These are phyloP conservation scores for Ogataea glucozyma DNA, from an alignment of 805 yeast species.

Conservation along the genomic window DNA sequence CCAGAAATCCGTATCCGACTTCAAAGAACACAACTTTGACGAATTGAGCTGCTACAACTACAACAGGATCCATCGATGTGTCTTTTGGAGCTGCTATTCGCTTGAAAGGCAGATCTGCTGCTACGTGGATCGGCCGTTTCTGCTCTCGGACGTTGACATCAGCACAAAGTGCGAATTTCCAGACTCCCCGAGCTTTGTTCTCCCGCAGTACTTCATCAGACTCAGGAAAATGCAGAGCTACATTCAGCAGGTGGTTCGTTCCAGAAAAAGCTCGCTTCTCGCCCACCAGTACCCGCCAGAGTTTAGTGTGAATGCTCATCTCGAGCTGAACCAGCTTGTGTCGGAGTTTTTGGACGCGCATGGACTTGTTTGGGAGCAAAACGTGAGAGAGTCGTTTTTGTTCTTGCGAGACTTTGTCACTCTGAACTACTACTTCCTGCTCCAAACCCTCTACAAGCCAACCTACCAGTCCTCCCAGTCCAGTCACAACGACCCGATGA, in stretches of 20 bases:
- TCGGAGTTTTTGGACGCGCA: conserved; percentile 4
- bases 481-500: conserved; percentile 9
- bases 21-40: conserved; percentile 7
- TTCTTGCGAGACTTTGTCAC: conserved; percentile 4
- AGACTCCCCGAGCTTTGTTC: conserved; percentile 7
- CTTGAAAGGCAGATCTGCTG: conserved; percentile 48
- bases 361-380: background rate
- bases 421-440: conserved; percentile 7
- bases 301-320: conserved; percentile 6
- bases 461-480: conserved; percentile 9
- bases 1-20: conserved; percentile 4
- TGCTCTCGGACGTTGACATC: conserved; percentile 39
- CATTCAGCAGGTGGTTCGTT: conserved; percentile 12
- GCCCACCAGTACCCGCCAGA: background rate
- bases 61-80: conserved; percentile 25
- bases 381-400: background rate
- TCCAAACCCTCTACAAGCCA: conserved; percentile 19
- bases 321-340: conserved; percentile 11
- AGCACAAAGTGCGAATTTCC: conserved; percentile 4
- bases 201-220: conserved; percentile 16
- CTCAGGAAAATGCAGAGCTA: conserved; percentile 19
- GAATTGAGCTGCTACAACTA: conserved; percentile 12
- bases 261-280: conserved; percentile 3
- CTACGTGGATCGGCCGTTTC: conserved; percentile 46
- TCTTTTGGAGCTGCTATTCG: conserved; percentile 49